Base-by-base conservation (phyloP, 2,329 filamentous ascomycete genomes). In the Calonectria naviculata region DNA sequence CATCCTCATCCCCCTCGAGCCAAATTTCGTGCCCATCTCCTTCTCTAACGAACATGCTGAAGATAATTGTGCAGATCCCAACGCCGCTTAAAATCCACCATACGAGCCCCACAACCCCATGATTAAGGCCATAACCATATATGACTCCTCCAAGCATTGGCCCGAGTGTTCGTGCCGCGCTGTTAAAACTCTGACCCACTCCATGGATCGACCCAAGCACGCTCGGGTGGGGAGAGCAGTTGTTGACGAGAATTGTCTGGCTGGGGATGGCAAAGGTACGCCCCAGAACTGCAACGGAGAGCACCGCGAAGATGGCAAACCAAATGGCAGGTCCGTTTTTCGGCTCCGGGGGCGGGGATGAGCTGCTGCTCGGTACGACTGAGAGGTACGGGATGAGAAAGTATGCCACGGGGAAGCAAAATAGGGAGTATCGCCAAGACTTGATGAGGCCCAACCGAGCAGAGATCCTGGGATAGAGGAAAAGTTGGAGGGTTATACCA, bases 351-450 rank as follows among this genome's bases (percentile, higher is more conserved):
- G 86, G 84, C 2, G 85, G 82, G 1, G 85, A 81, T 1, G 84
- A 79, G 65, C 87, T 78, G 46, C 84, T 71, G 42, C 89, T 89
- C 0, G 92, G 93, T 1, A 95, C 86, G 34, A 95, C 82, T 1
- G 93, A 89, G 15, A 96, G 87, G 78, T 92, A 95, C 0, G 94
- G 94, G 42, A 93, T 88, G 12, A 93, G 79, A 12, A 90, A 84
- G 81, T 96, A 96, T 0, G 92, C 88, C 12, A 94, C 36, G 0
- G 94, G 93, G 72, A 95, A 95, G 61, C 92, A 88, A 47, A 91
- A 87, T 1, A 95, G 85, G 44, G 91, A 93, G 38, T 52, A 21
- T n/a, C 73, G 62, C 67, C 72, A 76, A 5, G 73, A 71, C 21
- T 61, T 58, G 31, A 49, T 62, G 0, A 73, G 73, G 0, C 75